A percentile compares a stretch with the other conserved stretches of the same genome.
These are phyloP conservation scores for Biancaea sappan DNA, from an alignment of 306 rosid species.

Conservation along the genomic window DNA sequence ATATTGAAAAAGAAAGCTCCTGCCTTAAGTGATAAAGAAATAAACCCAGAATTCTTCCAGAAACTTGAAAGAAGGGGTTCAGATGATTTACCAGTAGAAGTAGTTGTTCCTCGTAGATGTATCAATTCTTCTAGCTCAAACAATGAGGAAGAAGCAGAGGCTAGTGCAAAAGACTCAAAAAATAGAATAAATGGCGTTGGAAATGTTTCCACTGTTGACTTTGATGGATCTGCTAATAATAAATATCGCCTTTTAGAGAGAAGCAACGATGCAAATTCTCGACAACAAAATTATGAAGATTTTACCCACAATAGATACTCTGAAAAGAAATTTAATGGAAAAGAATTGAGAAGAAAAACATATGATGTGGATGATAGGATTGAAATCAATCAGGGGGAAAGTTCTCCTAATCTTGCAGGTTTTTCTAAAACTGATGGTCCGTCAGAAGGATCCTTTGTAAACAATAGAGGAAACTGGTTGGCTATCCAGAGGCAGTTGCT, in stretches of 20 bases:
- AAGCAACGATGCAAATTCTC: conserved; percentile 54
- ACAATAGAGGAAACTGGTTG: conserved; percentile 91
- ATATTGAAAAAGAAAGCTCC: conserved; percentile 91
- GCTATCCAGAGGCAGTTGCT: conserved; percentile 92
- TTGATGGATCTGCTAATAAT: conserved; percentile 53
- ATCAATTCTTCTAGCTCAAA: conserved; percentile 67
- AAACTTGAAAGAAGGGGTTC: conserved; percentile 84
- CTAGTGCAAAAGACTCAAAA: conserved; percentile 51
- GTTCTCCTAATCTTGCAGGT: conserved; percentile 66
- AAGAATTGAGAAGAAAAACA: conserved; percentile 65
- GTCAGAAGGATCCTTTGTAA: conserved; percentile 74
- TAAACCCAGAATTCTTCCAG: conserved; percentile 94
- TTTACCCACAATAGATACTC: conserved; percentile 54
- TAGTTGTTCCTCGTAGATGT: conserved; percentile 78
- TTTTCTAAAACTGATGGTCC: conserved; percentile 83
- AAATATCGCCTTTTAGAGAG: conserved; percentile 63
- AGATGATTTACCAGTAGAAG: conserved; percentile 92
- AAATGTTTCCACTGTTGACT: conserved; percentile 53
- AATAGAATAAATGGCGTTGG: conserved; percentile 52
- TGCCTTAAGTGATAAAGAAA: conserved; percentile 73
- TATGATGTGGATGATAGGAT: conserved; percentile 57
- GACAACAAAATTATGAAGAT: conserved; percentile 57
- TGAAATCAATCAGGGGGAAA: conserved; percentile 69
- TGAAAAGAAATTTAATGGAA: conserved; percentile 69
- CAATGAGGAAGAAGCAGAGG: conserved; percentile 62